Base-by-base conservation (phyloP, 164 flowering plant species). In the Vitis labrusca region DNA sequence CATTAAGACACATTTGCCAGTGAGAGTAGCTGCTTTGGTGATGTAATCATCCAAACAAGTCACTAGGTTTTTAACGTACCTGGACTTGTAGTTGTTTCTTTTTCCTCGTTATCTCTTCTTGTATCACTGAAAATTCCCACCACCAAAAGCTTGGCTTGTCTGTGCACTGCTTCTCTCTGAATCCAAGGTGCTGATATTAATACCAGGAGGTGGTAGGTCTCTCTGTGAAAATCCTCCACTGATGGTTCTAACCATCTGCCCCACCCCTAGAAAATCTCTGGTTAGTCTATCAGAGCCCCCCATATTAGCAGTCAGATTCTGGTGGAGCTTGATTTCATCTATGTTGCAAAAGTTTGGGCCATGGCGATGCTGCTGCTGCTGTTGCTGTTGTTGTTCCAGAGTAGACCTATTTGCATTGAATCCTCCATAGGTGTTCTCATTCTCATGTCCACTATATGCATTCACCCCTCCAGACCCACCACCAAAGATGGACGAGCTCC, bases 241-340 rank as follows among this genome's bases (percentile, higher is more conserved):
- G 16, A 76, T 74, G 3, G 82, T 78, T 69, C 89, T 85, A 19
- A 84, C 79, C 70, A 87, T 84, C 52, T 81, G 87, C 49, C 95
- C 95, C 47, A 92, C 95, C 0, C 97, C 97, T 1, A 92, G 81
- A 72, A 92, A 90, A 53, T 92, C 97, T 57, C 83, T 73, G 0
- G 97, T 92, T 70, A 89, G 60, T 58, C 85, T 81, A 70, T 89
- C 92, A 10, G 88, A 79, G 10, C 83, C 83, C 17, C 83, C 84
- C 3, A 84, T 66, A 37, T 78, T 74, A 29, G 17, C 74, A 0
- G 66, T 51, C 3, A 83, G 58, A 71, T 77, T 77, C 53, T 79
- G 82, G 37, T 82, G 85, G 61, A 80, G 53, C 68, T 78, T 80
- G 0, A 79, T 65, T 59, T 81, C 84, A 16, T 78, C 82, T 32